phyloP scores from a whole-genome alignment of 129 eudicot species.

The Glebionis coronaria region DNA sequence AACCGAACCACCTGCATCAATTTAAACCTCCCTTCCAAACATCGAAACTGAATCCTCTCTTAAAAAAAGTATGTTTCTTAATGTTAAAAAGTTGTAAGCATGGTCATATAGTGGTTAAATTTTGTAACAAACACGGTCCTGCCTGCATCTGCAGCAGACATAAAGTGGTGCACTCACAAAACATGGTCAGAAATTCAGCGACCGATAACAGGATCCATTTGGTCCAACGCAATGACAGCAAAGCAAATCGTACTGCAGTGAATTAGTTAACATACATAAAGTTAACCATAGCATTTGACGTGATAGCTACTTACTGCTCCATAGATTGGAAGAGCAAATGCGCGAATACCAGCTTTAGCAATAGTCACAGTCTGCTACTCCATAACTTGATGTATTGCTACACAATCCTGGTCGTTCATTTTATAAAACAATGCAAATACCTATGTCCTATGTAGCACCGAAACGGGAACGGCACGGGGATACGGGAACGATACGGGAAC shows the following conservation, averaged over 20 bases:
- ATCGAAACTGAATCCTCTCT: conserved; percentile 59
- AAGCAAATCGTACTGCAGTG: conserved; percentile 90
- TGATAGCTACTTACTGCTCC: conserved; percentile 62
- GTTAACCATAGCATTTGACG: conserved; percentile 2
- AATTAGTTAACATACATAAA: conserved; percentile 6
- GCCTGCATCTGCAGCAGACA: conserved; percentile 91
- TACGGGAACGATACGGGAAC: no score
- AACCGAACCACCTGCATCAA: conserved; percentile 59
- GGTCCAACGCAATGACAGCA: conserved; percentile 93
- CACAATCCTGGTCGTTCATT: conserved; percentile 93
- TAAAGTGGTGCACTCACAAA: conserved; percentile 86
- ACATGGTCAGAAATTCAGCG: conserved; percentile 93
- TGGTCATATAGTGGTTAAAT: not conserved
- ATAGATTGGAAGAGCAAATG: conserved; percentile 97
- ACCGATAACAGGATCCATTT: conserved; percentile 95
- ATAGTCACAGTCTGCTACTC: conserved; percentile 98
- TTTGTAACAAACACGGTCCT: conserved; percentile 1
- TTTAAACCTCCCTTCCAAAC: conserved; percentile 69
- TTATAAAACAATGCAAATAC: no score
- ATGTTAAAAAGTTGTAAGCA: conserved; percentile 14
- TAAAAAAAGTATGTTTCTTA: conserved; percentile 24
- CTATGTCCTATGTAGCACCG: no score
- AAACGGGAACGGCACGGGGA: no score
- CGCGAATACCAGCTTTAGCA: conserved; percentile 96
- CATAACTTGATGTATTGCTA: conserved; percentile 96